Base-by-base conservation (phyloP, 495 filamentous ascomycete species). In the Podospora sp. region DNA sequence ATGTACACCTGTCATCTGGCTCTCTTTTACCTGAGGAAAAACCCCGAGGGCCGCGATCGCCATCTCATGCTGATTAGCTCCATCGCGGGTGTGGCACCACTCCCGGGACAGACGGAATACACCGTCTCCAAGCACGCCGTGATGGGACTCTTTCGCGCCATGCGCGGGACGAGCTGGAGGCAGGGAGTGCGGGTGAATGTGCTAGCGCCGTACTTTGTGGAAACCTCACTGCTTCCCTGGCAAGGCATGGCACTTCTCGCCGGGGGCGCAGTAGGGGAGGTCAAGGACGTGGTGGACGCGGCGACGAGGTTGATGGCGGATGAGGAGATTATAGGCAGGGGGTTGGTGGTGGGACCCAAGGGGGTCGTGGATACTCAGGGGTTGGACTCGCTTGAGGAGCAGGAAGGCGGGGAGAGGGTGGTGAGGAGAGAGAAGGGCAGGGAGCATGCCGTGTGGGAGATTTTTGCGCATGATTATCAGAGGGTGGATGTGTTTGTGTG, bases 1-100 rank as follows among this genome's bases (percentile, higher is more conserved):
- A 75, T 88, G 66, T 91, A 87, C 77, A 90, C 90, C 0, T 77
- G 80, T 0, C 86, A 88, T 68, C 80, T 92, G n/a, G 89, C 89
- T 0, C 78, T 88, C 2, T 86, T 81, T 73, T 86, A 81, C 67
- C 83, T 90, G 2, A 73, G 76, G 6, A 65, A 70, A 22, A 86
- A 84, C 52, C 73, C 75, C 1, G 26, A 62, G 12, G 52, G 26
- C 12, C 64, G 71, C 6, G 86, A 89, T 66, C 72, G 82, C 29
- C 81, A 84, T 66, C 65, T 89, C n/a, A 72, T 86, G 14, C 75
- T 90, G 5, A 70, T 89, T 46, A 83, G 86, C 50, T 86, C 83
- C 60, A 78, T 88, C 35, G 86, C 87, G 0, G 82, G 81, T 20
- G 66, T 88, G 12, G 33, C 66, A 0, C 80, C 81, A 0, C 72